Evolutionary conservation across 805 yeast genomes (phyloP), one percentile per base, ranked within the genome.

Genomic region (Candida oleophila): DNA sequence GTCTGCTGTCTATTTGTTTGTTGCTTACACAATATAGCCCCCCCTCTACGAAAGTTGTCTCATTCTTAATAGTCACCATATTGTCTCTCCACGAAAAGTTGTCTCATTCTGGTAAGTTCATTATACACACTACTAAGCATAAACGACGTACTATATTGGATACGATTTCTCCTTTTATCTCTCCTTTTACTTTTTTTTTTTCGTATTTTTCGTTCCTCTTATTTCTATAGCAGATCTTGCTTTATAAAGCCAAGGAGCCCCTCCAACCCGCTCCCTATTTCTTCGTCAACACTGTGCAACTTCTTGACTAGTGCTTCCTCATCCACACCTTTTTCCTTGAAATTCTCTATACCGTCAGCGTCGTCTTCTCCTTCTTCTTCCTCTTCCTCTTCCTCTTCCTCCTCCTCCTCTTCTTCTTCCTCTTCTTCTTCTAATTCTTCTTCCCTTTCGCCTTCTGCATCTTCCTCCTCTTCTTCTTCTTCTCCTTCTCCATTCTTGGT

Each of bases 181-280:
- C n/a, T n/a, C n/a, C n/a, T n/a, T n/a, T n/a, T n/a, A n/a, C n/a
- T n/a, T n/a, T n/a, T n/a, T n/a, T n/a, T n/a, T n/a, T n/a, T n/a
- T n/a, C n/a, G n/a, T n/a, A n/a, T n/a, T n/a, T n/a, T n/a, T n/a
- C n/a, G n/a, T n/a, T n/a, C n/a, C n/a, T n/a, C n/a, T n/a, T 11
- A 25, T 25, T 32, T 22, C 40, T 42, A 36, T 20, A 42, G 22
- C 45, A 42, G 45, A 22, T 62, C 66, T 46, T 74, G 79, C 52
- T 65, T 73, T 22, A 74, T 58, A 33, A 72, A 57, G 2, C 76
- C 77, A 25, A 62, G 57, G 33, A 74, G 53, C 16, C 56, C 52
- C 7, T 48, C 44, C 16, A 74, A 49, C 47, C 64, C 61, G 8
- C 53, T 55, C 1, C 71, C 62, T 14, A 72, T 64, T 9, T 66